Percentiles rank a stretch among this genome's conserved stretches.
Conservation (phyloP, 192 early-diverging fungal species). For the Dispira simplex region DNA sequence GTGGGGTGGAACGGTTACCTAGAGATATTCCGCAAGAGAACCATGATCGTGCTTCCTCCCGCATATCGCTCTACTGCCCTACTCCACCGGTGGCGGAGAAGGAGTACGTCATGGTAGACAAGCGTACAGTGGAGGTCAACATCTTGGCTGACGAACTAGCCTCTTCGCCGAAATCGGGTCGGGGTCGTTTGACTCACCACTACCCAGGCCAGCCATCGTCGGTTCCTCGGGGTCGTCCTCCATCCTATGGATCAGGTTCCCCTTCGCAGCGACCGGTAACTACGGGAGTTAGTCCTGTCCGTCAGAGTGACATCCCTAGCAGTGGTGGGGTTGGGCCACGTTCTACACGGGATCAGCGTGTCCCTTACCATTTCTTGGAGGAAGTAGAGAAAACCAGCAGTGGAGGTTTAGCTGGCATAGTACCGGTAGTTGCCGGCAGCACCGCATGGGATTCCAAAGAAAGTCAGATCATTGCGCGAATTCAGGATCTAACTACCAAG, state of each 20-base stretch:
- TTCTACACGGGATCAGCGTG: background rate
- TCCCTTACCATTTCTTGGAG: constrained; percentile 13
- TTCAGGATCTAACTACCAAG: constrained; percentile 55
- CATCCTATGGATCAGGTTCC: background rate
- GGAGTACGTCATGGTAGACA: constrained; percentile 65
- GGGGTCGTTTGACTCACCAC: background rate
- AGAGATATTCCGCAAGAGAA: too few species aligned
- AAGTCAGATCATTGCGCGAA: constrained; percentile 35
- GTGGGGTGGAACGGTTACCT: too few species aligned
- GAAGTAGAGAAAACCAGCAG: constrained; percentile 13
- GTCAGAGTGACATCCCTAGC: background rate
- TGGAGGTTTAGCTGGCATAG: background rate
- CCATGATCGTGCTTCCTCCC: too few species aligned
- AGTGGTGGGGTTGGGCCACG: too few species aligned
- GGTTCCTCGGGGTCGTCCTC: background rate
- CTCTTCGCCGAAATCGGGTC: constrained; percentile 19
- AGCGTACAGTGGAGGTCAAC: constrained; percentile 54
- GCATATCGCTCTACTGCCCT: background rate
- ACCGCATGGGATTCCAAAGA: constrained; percentile 17
- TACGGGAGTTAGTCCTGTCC: background rate
- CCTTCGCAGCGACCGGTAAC: background rate
- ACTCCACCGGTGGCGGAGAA: constrained; percentile 13
- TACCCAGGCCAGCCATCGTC: background rate
- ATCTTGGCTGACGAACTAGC: constrained; percentile 50
- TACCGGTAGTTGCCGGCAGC: background rate